Evolutionary conservation across 148 eudicot species (phyloP), one percentile per base, ranked within the genome.

Genomic region (Chenopodium formosanum): DNA sequence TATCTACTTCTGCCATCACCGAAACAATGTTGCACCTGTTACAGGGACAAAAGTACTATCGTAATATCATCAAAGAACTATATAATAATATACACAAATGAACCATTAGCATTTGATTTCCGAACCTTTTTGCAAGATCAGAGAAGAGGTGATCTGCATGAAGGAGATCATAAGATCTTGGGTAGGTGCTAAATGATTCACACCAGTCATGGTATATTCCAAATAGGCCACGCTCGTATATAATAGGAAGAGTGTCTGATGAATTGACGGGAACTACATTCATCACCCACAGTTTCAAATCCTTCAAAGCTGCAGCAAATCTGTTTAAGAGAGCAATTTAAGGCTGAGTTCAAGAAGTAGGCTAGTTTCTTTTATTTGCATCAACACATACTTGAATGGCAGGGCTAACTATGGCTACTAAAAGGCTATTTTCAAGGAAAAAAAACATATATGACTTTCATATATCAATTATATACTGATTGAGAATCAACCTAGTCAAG

Each of bases 141-240:
- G 88, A 88, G 82, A 91, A 90, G 68, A 91, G 87, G 78, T 86
- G 91, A 87, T 87, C 88, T 16, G 94, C 94, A 71, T 91, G 94
- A 53, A 91, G 88, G 76, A 91, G 88, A 87, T 91, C 94, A 65
- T 90, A 91, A 62, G 94, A 69, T 88, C 94, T 82, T 46, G 94
- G 92, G 70, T 91, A 91, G 27, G 92, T 91, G 63, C 83, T 91
- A 86, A 91, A 91, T 60, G 92, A 87, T 88, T 91, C 92, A 53
- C 94, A 91, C 94, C 94, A 91, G 77, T 91, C 84, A 72, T 91
- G 94, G 79, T 91, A 88, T 12, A 91, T 84, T 56, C 94, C 94
- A 70, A 88, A 81, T 37, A 91, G 81, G 53, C 94, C 94, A 48
- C 92, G 92, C 48, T 91, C 94, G 27, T 87, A 91, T 72, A 91